These are phyloP conservation scores for Thermoascus crustaceus DNA, from an alignment of 2,329 filamentous ascomycete species.

Conservation along the genomic window DNA sequence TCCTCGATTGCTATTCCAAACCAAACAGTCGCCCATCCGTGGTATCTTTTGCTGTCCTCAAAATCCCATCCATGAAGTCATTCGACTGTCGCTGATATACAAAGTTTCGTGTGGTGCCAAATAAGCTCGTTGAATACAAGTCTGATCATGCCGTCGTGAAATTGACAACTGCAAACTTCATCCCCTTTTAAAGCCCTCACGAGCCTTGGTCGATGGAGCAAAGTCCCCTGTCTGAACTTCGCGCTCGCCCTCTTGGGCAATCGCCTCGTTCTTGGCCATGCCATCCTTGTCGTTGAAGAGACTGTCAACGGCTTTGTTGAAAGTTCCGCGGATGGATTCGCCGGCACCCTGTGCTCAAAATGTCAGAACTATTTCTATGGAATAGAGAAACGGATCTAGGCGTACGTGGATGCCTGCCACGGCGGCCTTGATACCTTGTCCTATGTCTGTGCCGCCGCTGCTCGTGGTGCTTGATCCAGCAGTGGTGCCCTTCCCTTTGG, in stretches of 20 bases:
- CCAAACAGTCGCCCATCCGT: too few relatives aligned
- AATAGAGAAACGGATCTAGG: conserved; percentile 2
- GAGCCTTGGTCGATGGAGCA: conserved; percentile 10
- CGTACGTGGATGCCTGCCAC: conserved; percentile 30
- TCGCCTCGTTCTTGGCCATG: conserved; percentile 27
- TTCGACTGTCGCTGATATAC: background rate
- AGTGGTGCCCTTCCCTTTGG: background rate
- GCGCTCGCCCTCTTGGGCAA: conserved; percentile 27
- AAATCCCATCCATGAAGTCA: too few relatives aligned
- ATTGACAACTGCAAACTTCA: too few relatives aligned
- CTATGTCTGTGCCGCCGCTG: conserved; percentile 12
- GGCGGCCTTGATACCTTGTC: conserved; percentile 18
- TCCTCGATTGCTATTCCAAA: too few relatives aligned
- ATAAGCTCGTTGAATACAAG: too few relatives aligned
- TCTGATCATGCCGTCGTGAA: too few relatives aligned
- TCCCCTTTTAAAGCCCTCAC: conserved; percentile 6
- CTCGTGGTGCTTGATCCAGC: conserved; percentile 2
- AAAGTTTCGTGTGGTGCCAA: too few relatives aligned
- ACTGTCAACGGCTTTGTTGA: conserved; percentile 31
- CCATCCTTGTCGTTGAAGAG: conserved; percentile 30
- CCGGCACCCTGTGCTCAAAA: conserved; percentile 28
- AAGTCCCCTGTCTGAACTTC: conserved; percentile 28
- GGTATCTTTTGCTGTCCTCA: too few relatives aligned
- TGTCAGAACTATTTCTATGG: background rate
- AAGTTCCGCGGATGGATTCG: conserved; percentile 32